Conservation (phyloP, 768 basidiomycete genomes). For the Rickenella mellea region DNA sequence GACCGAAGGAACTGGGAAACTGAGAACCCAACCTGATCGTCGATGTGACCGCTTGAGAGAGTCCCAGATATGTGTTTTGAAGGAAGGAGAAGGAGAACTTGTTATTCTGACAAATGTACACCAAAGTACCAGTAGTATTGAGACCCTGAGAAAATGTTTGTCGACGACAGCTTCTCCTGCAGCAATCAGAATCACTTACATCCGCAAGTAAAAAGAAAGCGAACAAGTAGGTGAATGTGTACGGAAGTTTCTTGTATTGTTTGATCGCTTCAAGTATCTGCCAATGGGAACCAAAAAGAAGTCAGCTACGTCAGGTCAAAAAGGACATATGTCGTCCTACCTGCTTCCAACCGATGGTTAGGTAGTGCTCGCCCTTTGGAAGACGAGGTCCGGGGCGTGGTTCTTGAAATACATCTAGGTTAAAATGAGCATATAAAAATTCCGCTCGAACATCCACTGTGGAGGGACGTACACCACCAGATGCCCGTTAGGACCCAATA, state of each 20-base stretch:
- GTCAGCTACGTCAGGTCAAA: too few species aligned
- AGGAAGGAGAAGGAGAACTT: conserved; percentile 77
- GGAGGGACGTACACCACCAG: conserved; percentile 69
- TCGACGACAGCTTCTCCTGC: too few species aligned
- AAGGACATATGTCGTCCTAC: conserved; percentile 20
- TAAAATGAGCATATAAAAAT: background rate
- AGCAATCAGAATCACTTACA: too few species aligned
- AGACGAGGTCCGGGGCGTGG: conserved; percentile 75
- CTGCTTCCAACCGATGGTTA: conserved; percentile 82
- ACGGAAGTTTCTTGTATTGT: conserved; percentile 69
- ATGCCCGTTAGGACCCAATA: conserved; percentile 77
- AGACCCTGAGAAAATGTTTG: too few species aligned
- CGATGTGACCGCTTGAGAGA: conserved; percentile 68
- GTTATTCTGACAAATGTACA: conserved; percentile 72
- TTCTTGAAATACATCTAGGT: conserved; percentile 69
- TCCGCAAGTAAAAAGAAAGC: conserved; percentile 72
- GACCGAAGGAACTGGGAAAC: too few species aligned
- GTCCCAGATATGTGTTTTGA: conserved; percentile 69
- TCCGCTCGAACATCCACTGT: background rate
- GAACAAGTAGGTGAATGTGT: conserved; percentile 75
- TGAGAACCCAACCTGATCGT: too few species aligned
- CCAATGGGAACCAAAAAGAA: conserved; percentile 1
- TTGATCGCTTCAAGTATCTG: conserved; percentile 71
- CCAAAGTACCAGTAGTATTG: conserved; percentile 70
- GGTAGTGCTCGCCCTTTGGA: conserved; percentile 66